These are phyloP conservation scores for Talaromyces proteolyticus DNA, from an alignment of 495 filamentous ascomycete genomes.

Conservation along the genomic window DNA sequence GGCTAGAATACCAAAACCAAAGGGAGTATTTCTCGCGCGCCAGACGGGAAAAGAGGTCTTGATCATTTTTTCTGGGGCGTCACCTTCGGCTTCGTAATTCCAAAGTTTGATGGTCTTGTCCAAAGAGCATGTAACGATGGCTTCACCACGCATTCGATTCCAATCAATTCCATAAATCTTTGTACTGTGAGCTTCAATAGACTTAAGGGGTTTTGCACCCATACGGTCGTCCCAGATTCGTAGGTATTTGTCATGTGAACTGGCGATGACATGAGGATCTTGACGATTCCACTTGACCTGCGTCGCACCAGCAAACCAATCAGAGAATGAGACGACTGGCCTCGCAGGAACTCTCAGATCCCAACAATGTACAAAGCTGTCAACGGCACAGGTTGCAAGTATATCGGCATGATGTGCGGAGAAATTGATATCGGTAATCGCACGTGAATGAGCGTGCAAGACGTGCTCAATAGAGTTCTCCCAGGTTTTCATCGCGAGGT, in stretches of 20 bases:
- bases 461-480: conserved; percentile 80
- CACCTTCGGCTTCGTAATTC: conserved; percentile 64
- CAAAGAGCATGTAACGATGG: conserved; percentile 79
- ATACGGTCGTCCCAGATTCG: conserved; percentile 89
- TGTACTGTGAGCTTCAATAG: conserved; percentile 84
- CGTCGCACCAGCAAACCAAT: conserved; percentile 92
- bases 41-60: conserved; percentile 82
- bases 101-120: conserved; percentile 94
- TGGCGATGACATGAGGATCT: conserved; percentile 78
- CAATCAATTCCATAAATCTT: conserved; percentile 97
- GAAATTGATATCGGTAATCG: conserved; percentile 97
- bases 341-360: conserved; percentile 73
- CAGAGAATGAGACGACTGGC: conserved; percentile 75
- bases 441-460: conserved; percentile 81
- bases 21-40: conserved; percentile 91
- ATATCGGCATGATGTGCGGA: conserved; percentile 86
- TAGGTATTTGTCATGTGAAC: conserved; percentile 80
- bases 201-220: conserved; percentile 70
- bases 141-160: conserved; percentile 68
- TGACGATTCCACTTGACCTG: conserved; percentile 95
- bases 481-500: conserved; percentile 68
- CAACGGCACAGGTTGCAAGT: conserved; percentile 85
- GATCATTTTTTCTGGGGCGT: conserved; percentile 67
- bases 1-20: conserved; percentile 78
- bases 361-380: conserved; percentile 93